phyloP scores from a whole-genome alignment of 306 rosid genomes.

The Vigna mungo region DNA sequence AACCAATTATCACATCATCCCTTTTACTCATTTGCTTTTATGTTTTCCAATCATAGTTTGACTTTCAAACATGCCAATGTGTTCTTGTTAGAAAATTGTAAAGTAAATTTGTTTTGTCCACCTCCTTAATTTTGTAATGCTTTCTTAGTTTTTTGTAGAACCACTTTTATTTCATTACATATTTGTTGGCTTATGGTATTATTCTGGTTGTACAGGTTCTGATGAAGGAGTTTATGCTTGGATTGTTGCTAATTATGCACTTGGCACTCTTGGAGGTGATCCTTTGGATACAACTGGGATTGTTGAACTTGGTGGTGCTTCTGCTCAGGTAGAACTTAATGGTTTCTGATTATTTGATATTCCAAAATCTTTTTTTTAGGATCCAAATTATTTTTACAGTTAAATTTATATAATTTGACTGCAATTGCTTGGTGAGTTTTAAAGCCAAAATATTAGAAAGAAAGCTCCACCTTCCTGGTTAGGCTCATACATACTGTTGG shows the following conservation, averaged over 20 bases:
- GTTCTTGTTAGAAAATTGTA: not conserved
- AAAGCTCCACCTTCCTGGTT: constrained; percentile 18
- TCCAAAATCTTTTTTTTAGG: not conserved
- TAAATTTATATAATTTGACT: not conserved
- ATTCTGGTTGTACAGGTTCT: constrained; percentile 66
- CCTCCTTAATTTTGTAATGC: not conserved
- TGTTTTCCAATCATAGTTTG: not conserved
- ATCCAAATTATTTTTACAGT: constrained; percentile 20
- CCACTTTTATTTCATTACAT: not conserved
- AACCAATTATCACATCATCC: constrained; percentile 12
- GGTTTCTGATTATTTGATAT: constrained; percentile 15
- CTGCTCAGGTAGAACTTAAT: constrained; percentile 73
- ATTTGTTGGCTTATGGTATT: constrained; percentile 10
- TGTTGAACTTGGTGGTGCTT: constrained; percentile 94
- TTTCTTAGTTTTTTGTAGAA: not conserved
- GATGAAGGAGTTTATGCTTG: constrained; percentile 94
- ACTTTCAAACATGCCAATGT: constrained; percentile 31
- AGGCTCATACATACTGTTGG: not conserved
- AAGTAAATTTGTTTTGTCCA: constrained; percentile 6
- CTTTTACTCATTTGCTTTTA: not conserved
- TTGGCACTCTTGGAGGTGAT: constrained; percentile 85
- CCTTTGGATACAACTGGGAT: constrained; percentile 83
- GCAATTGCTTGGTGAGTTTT: not conserved
- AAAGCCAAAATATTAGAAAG: constrained; percentile 33
- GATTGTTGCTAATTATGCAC: constrained; percentile 94